Evolutionary conservation across 148 eudicot species (phyloP), one percentile per base, ranked within the genome.

Genomic region (Fagopyrum esculentum): DNA sequence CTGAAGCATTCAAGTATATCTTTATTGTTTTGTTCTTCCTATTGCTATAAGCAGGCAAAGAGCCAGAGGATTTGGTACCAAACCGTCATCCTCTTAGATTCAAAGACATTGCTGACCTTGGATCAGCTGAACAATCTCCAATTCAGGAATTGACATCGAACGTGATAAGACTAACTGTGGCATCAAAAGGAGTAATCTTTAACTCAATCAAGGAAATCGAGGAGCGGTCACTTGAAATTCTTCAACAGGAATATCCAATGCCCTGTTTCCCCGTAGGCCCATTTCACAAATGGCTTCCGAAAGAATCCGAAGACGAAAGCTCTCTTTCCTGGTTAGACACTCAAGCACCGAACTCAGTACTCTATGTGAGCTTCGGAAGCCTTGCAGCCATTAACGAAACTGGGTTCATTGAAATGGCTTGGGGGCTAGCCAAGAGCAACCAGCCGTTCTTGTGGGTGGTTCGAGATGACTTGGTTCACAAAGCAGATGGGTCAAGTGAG

Each of bases 291-390:
- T 12, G 51, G 49, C 17, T 73, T 3, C 71, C 63, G 69, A 11
- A 45, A 3, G 75, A 80, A 66, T 87, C 49, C 4, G 75, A 80
- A 66, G 90, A 85, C 55, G 74, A 69, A 66, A 74, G 76, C 70
- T 71, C 74, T 45, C 70, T 84, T 6, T 77, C 86, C 29, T 87
- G 90, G 90, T 75, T 87, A 12, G 69, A 87, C 71, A 77, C 52
- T 40, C 86, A 84, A 68, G 55, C 73, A 74, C 83, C 87, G 0
- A 77, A 83, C 48, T 74, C 82, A 0, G 86, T 87, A 9, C 47
- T 84, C 40, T 86, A 82, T n/a, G 84, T 84, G 17, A 86, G 89
- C 77, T 84, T 84, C 44, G 89, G 89, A 0, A 87, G 86, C 48
- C 45, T 83, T 44, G 86, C 80, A 8, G 15, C 66, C 7, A 48